Evolutionary conservation across 345 rosid species (phyloP).

Genomic region (Pugionium cornutum): DNA sequence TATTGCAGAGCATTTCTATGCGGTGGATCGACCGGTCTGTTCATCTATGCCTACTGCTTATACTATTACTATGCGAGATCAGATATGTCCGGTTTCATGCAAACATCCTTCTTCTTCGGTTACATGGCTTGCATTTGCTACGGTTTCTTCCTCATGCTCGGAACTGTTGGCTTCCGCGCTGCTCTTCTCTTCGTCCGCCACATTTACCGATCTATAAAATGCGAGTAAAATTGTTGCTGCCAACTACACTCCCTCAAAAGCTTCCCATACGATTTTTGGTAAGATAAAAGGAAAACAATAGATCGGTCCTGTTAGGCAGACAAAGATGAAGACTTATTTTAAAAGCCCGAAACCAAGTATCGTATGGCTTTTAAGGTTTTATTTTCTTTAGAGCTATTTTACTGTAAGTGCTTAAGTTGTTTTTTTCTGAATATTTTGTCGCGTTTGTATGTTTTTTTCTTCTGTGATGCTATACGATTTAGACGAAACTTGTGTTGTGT

Average conservation of each 20-base stretch:
- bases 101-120: conserved; percentile 82
- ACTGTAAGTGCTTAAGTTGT: conserved; percentile 6
- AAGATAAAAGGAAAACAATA: conserved; percentile 19
- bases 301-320: conserved; percentile 20
- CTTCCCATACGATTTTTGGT: conserved; percentile 31
- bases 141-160: conserved; percentile 86
- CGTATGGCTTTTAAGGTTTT: conserved; percentile 25
- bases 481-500: conserved; percentile 22
- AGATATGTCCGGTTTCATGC: conserved; percentile 89
- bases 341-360: conserved; percentile 17
- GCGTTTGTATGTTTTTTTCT: neutral
- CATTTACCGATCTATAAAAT: conserved; percentile 75
- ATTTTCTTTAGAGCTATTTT: conserved; percentile 21
- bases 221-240: conserved; percentile 51
- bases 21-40: conserved; percentile 76
- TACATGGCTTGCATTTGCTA: conserved; percentile 91
- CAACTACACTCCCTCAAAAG: conserved; percentile 15
- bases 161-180: conserved; percentile 76
- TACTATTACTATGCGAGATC: conserved; percentile 72
- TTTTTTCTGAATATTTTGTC: neutral
- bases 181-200: conserved; percentile 72
- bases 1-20: conserved; percentile 69
- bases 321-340: too few species aligned
- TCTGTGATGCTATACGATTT: conserved; percentile 11
- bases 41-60: conserved; percentile 73